Base-by-base conservation (phyloP, 2,329 filamentous ascomycete species). In the Colletotrichum agaves region DNA sequence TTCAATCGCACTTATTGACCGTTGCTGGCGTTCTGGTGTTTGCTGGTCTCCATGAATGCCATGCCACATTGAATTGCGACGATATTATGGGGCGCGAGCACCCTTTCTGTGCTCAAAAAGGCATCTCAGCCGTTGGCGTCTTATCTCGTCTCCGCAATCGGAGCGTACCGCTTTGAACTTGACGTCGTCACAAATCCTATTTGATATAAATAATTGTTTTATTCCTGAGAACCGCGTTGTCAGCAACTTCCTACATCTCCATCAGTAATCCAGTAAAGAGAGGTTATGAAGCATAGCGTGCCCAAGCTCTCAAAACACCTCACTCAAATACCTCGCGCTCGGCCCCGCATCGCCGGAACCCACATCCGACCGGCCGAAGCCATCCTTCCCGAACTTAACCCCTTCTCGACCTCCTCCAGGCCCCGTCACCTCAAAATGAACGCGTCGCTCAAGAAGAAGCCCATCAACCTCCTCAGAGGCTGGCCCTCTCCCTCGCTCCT, bases 401-500 rank as follows among this genome's bases (percentile, higher is more conserved):
- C 3, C 23, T 55, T 37, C n/a, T 47, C 17, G 6, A 35, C 17
- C 13, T 7, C 21, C 15, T 7, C 31, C 4, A 21, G 11, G 7
- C 13, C 4, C 19, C 15, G 8, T n/a, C 13, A 27, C n/a, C 21
- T 21, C 15, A 52, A 37, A 17, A 68, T 68, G 65, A 68, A 65
- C 19, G 39, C 27, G 5, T 19, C 53, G 4, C 23, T 64, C 35
- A 62, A 73, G 15, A 78, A 81, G 63, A 79, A 78, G 33, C 79
- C 79, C 19, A 91, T 92, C 75, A 91, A 92, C 74, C 82, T 92
- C 64, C 80, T 90, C 61, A 84, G 87, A 49, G 91, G 91, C 73
- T 93, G 91, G 90, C 91, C 91, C 0, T 83, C 82, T 1, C 79
- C 83, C 0, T 72, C 76, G 17, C 85, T 96, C 6, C 84, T 97